phyloP scores from a whole-genome alignment of 2,329 filamentous ascomycete genomes.

The Dothistroma pini region DNA sequence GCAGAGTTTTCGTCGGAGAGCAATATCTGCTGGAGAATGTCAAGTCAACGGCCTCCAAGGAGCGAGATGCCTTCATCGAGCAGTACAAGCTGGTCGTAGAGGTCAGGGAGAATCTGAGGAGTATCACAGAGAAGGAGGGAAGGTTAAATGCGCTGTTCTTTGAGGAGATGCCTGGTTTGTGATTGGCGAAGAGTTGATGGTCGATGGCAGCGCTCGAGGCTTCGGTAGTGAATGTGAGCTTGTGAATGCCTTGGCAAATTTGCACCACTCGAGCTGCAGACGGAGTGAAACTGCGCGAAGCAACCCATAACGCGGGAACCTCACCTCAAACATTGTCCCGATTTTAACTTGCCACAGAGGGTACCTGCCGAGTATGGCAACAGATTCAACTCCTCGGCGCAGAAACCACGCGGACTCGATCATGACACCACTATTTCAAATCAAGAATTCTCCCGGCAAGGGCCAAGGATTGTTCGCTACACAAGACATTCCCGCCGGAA shows the following conservation, averaged over 20 bases:
- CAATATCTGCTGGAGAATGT: background rate
- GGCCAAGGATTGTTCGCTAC: constrained; percentile 1
- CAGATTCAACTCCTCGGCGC: background rate
- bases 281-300: background rate
- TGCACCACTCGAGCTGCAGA: background rate
- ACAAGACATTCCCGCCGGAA: background rate
- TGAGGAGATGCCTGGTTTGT: background rate
- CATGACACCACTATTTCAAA: background rate
- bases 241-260: background rate
- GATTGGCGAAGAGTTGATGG: background rate
- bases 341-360: too few species aligned
- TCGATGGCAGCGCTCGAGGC: background rate
- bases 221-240: background rate
- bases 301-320: background rate
- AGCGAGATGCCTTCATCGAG: background rate
- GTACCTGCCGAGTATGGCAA: too few species aligned
- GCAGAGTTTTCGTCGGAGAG: background rate
- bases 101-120: background rate
- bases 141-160: background rate
- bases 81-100: background rate
- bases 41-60: background rate
- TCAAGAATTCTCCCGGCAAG: background rate
- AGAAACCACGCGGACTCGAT: background rate
- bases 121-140: background rate
- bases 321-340: background rate